Evolutionary conservation across 805 yeast species (phyloP).

Genomic region (Pichia gijzeniarum): DNA sequence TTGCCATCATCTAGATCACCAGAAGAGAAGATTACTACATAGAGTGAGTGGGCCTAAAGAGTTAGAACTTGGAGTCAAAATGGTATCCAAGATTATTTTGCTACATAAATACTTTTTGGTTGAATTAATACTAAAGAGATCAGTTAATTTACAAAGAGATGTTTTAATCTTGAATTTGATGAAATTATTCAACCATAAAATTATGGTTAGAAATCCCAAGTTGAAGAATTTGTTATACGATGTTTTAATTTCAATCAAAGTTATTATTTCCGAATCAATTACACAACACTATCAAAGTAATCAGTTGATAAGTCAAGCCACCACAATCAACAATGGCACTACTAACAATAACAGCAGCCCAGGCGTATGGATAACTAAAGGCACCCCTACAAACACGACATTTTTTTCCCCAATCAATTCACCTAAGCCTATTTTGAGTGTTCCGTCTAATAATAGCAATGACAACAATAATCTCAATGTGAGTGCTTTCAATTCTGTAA

Average conservation of each 20-base stretch:
- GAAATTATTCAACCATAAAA: conserved; percentile 37
- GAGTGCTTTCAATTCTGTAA: neutral
- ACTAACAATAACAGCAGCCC: neutral
- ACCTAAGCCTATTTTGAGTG: neutral
- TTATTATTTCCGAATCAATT: conserved; percentile 27
- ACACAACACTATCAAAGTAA: conserved; percentile 13
- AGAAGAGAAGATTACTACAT: conserved; percentile 11
- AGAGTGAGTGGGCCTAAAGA: conserved; percentile 13
- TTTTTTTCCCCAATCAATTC: conserved; percentile 22
- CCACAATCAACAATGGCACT: neutral
- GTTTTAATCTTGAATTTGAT: conserved; percentile 43
- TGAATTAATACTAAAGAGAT: conserved; percentile 36
- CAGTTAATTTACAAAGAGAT: conserved; percentile 36
- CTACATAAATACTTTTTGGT: conserved; percentile 50
- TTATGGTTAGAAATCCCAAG: conserved; percentile 40
- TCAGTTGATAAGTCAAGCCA: neutral
- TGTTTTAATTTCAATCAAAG: conserved; percentile 47
- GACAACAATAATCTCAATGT: neutral
- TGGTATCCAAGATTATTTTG: conserved; percentile 48
- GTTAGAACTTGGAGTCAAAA: conserved; percentile 33
- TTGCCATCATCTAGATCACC: conserved; percentile 23
- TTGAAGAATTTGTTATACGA: conserved; percentile 54
- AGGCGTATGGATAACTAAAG: conserved; percentile 13
- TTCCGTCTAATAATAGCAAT: too few species aligned
- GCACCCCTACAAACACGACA: conserved; percentile 18